Base-by-base conservation (phyloP, 2,329 filamentous ascomycete genomes). In the Zasmidium angulare region DNA sequence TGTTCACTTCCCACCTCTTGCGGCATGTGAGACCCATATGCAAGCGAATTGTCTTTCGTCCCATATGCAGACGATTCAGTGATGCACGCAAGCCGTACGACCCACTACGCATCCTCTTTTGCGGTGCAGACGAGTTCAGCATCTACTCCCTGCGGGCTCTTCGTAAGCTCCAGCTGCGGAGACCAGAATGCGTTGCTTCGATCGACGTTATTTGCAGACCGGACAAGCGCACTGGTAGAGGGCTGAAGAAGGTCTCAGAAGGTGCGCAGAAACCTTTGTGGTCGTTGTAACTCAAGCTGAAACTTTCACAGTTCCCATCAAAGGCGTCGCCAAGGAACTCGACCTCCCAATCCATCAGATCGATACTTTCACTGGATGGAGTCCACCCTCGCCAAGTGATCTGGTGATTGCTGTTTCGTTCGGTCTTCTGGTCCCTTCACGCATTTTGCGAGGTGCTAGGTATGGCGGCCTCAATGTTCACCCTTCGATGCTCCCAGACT, bases 401-500 rank as follows among this genome's bases (percentile, higher is more conserved):
- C 80, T 99, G 59, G 84, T 99, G 66, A 81, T 98, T 49, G 93
- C 93, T 50, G 95, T 98, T 3, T 98, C 95, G 0, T 99, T 98
- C 76, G 95, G 95, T 2, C 83, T 96, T 7, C 89, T 97, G 62
- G 87, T 99, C 0, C 95, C 95, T 0, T 82, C 83, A 0, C 83
- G 91, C 3, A 85, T 98, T 17, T 79, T 99, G 21, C 78, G 78
- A 21, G 77, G 77, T 1, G 85, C 89, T 22, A 85, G 84, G 67
- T 96, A 96, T 76, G 93, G 93, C 47, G 95, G 95, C 0, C 77
- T 99, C 2, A 99, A 99, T 74, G 83, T 99, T 1, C 95, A 99
- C 71, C 95, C 95, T 1, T 98, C 93, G 0, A 77, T 97, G 24
- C 83, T 99, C 14, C 70, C 68, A 58, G 91, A 89, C 72, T 86